Evolutionary conservation across 495 filamentous ascomycete genomes (phyloP), one percentile per base, ranked within the genome.

Genomic region (Hypoxylon trugodes): DNA sequence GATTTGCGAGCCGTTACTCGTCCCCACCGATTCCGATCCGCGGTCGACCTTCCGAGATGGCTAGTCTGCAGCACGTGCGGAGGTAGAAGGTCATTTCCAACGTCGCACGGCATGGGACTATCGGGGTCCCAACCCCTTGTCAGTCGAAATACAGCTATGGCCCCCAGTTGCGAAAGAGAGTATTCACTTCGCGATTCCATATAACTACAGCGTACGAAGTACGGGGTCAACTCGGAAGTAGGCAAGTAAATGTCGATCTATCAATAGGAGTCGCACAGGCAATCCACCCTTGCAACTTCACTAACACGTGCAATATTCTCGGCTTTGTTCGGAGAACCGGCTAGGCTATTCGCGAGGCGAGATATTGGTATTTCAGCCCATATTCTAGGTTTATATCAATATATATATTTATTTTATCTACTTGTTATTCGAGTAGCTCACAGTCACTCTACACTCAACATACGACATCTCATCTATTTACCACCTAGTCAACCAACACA

Each of bases 31-130:
- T 38, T 10, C 60, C 47, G 53, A 45, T 64, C 38, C 47, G 61
- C 41, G 40, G 42, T 15, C 19, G 36, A 33, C 25, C 38, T 52
- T 47, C 61, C 45, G 32, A 46, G 30, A 57, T 51, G 24, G 46
- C 26, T 48, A n/a, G 19, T 53, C 47, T 56, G 24, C 37, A 62
- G 49, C 33, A 5, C 25, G 33, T 32, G 45, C 51, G 57, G 49
- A 57, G 51, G 45, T 25, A 38, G 38, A 41, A 32, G 24, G 28
- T 40, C 30, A 25, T 49, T 43, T 36, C 37, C 43, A 49, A 47
- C 38, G 56, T 66, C 22, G 45, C 56, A 66, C 56, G 45, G 52
- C 63, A 61, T 66, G 25, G 25, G 15, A 60, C 37, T 43, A 66
- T 66, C 37, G 38, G 10, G n/a, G 12, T 52, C 33, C 38, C 42